phyloP scores from a whole-genome alignment of 2,329 filamentous ascomycete genomes.

The Colletotrichum sp. region DNA sequence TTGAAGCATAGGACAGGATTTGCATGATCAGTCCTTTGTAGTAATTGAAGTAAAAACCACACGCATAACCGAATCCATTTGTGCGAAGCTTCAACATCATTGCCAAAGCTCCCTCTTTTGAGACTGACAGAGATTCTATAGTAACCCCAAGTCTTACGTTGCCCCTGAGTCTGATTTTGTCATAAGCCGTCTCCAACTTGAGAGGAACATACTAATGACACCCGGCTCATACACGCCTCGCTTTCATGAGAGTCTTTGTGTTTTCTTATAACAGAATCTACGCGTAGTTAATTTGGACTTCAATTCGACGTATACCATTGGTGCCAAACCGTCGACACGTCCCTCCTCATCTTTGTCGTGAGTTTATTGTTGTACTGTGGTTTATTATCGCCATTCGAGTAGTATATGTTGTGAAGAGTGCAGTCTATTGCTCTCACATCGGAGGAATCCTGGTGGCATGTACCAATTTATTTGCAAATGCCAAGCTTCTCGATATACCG shows the following conservation, averaged over 20 bases:
- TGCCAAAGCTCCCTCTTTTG: background rate
- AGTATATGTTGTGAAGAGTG: background rate
- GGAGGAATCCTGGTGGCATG: background rate
- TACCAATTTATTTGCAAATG: background rate
- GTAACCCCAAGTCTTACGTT: background rate
- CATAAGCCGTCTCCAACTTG: background rate
- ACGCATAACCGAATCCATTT: background rate
- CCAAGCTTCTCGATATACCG: fast-evolving
- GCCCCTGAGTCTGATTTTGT: background rate
- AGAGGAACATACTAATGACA: fast-evolving
- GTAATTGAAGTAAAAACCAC: fast-evolving
- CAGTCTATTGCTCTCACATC: background rate
- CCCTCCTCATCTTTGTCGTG: background rate
- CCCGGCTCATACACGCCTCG: background rate
- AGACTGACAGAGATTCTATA: background rate
- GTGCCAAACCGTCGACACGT: background rate
- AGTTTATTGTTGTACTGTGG: fast-evolving
- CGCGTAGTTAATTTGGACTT: background rate
- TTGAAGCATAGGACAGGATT: fast-evolving
- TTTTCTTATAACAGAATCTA: background rate
- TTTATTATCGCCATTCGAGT: background rate
- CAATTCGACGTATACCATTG: fast-evolving
- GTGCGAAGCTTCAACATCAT: fast-evolving
- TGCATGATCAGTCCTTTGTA: fast-evolving
- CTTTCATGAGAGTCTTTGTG: background rate